A percentile compares a stretch with the other conserved stretches of the same genome.
These are phyloP conservation scores for Torulaspora delbrueckii DNA, from an alignment of 805 yeast genomes.

Conservation along the genomic window DNA sequence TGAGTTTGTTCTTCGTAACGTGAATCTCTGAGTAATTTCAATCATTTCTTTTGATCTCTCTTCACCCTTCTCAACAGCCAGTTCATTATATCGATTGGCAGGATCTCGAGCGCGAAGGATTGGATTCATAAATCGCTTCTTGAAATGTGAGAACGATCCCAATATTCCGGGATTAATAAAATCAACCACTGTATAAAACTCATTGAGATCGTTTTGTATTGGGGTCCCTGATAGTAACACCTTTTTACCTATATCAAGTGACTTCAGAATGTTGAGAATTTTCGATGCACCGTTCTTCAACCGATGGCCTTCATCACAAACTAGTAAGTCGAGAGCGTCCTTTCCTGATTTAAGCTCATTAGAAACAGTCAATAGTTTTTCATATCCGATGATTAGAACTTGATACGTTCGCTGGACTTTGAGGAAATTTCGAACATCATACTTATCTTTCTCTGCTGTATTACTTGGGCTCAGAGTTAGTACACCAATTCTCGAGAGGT, in stretches of 20 bases:
- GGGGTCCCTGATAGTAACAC: slow-evolving; percentile 84
- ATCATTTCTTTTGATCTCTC: slow-evolving; percentile 60
- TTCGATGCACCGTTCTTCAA: slow-evolving; percentile 72
- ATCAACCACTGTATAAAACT: slow-evolving; percentile 74
- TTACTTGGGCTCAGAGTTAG: slow-evolving; percentile 51
- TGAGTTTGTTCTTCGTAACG: slow-evolving; percentile 65
- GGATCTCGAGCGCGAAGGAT: slow-evolving; percentile 66
- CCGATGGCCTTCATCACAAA: slow-evolving; percentile 96
- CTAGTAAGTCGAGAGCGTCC: slow-evolving; percentile 54
- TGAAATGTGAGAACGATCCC: slow-evolving; percentile 57
- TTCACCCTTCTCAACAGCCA: slow-evolving; percentile 52
- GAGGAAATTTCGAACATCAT: slow-evolving; percentile 55
- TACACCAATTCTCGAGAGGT: slow-evolving; percentile 57
- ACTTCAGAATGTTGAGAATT: slow-evolving; percentile 56
- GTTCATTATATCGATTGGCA: slow-evolving; percentile 48
- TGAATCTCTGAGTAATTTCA: slow-evolving; percentile 57
- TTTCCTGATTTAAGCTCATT: slow-evolving; percentile 45
- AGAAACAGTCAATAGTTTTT: slow-evolving; percentile 56
- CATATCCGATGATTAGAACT: slow-evolving; percentile 83
- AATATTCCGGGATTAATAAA: slow-evolving; percentile 81
- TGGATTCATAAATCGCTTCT: slow-evolving; percentile 61
- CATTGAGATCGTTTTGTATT: slow-evolving; percentile 84
- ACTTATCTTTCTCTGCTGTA: slow-evolving; percentile 49
- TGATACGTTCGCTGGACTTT: slow-evolving; percentile 65
- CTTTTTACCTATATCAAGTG: slow-evolving; percentile 50